Base-by-base conservation (phyloP, 495 filamentous ascomycete genomes). In the Xylaria intraflava region DNA sequence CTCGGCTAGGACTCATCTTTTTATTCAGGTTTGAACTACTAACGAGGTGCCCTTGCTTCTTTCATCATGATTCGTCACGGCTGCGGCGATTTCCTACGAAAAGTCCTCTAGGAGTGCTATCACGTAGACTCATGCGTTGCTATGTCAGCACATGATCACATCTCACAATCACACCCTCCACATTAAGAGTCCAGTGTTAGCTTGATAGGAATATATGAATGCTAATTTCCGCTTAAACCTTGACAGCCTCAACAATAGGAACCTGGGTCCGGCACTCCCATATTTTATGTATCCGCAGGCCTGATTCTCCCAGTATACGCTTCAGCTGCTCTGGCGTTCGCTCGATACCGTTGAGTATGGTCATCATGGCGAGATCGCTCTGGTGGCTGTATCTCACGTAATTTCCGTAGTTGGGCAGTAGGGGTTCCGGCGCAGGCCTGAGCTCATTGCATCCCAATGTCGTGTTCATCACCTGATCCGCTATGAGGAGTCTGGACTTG, bases 381-480 rank as follows among this genome's bases (percentile, higher is more conserved):
- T 69, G 62, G 35, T 73, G 69, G 16, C 62, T 60, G 27, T 63
- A 71, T 16, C 66, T 53, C 6, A 56, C 57, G 35, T 59, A 61
- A 29, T 65, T 61, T 1, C 68, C 67, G 40, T 60, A 73, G 51
- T 73, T 73, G 12, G 67, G 63, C 5, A 66, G 66, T 41, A 73
- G 50, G 0, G 69, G 69, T 2, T 29, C 26, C 1, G 69, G 69
- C 0, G 70, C 69, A 2, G 69, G 31, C 1, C 38, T 19, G 22
- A 69, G 59, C 23, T 63, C 65, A 5, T 46, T 24, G 49, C 48
- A 60, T 4, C 66, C 66, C 1, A 56, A 20, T 0, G 71, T 73
- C 9, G 69, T 70, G 51, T 71, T 71, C 69, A 73, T 72, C 3
- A 71, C 58, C 31, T 66, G 67, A 22, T 73, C 69, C 55, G 55